Evolutionary conservation across 306 rosid species (phyloP).

Genomic region (Cicer chorassanicum): DNA sequence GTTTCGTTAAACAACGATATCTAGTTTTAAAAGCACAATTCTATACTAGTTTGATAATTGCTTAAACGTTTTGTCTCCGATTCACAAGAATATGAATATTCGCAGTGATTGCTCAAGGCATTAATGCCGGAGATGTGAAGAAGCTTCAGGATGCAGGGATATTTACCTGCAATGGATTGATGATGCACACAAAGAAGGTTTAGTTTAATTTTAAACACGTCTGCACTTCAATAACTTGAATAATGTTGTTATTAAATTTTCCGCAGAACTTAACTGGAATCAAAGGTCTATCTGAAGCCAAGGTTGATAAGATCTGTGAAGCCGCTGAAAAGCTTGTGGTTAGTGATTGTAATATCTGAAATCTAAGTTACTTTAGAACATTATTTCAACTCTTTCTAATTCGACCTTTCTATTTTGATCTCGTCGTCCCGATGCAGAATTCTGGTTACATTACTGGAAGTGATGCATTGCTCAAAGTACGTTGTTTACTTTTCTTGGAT

Average conservation of each 20-base stretch:
- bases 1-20: neutral
- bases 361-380: conserved; percentile 5
- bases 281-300: conserved; percentile 96
- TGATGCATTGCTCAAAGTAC: conserved; percentile 77
- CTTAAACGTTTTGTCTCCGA: neutral
- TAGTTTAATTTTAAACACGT: conserved; percentile 45
- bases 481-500: conserved; percentile 48
- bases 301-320: conserved; percentile 94
- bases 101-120: conserved; percentile 93
- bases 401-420: neutral
- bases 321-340: conserved; percentile 99
- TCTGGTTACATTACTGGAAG: conserved; percentile 94
- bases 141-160: conserved; percentile 99
- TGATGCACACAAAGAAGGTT: conserved; percentile 99
- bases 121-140: conserved; percentile 97
- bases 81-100: conserved; percentile 24
- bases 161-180: conserved; percentile 93
- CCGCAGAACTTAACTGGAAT: conserved; percentile 84
- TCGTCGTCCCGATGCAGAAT: conserved; percentile 57
- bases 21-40: conserved; percentile 9
- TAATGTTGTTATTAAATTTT: conserved; percentile 26
- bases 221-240: neutral
- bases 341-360: conserved; percentile 36
- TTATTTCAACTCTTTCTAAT: conserved; percentile 21
- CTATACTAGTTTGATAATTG: neutral